These are phyloP conservation scores for Aspergillus sparsus DNA, from an alignment of 495 filamentous ascomycete species.

Conservation along the genomic window DNA sequence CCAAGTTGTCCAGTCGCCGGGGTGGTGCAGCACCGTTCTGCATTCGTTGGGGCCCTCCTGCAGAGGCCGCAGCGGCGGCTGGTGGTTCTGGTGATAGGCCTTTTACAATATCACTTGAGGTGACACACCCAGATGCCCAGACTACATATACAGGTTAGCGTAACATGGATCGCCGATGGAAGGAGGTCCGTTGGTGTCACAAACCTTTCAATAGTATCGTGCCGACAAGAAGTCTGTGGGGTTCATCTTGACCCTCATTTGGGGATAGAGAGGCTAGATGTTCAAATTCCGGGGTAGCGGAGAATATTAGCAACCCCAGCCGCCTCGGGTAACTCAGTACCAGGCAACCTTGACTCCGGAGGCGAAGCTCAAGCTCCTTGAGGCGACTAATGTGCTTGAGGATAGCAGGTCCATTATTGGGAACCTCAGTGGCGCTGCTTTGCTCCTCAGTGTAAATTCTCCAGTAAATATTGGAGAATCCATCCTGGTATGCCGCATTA, in stretches of 20 bases:
- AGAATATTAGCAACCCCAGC: slow-evolving; percentile 48
- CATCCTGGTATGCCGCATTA: slow-evolving; percentile 39
- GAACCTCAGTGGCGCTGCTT: slow-evolving; percentile 38
- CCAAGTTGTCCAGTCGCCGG: slow-evolving; percentile 38
- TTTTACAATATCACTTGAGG: slow-evolving; percentile 41
- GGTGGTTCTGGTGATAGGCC: slow-evolving; percentile 41
- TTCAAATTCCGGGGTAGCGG: slow-evolving; percentile 45
- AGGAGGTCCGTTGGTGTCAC: slow-evolving; percentile 10
- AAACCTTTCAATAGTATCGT: slow-evolving; percentile 44
- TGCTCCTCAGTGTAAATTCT: slow-evolving; percentile 51
- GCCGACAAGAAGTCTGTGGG: slow-evolving; percentile 38
- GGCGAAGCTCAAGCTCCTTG: slow-evolving; percentile 45
- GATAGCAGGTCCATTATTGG: slow-evolving; percentile 45
- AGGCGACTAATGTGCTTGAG: slow-evolving; percentile 49
- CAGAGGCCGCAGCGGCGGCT: slow-evolving; percentile 13
- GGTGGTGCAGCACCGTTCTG: slow-evolving; percentile 30
- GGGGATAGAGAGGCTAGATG: slow-evolving; percentile 34
- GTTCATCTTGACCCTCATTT: slow-evolving; percentile 32
- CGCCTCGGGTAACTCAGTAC: slow-evolving; percentile 46
- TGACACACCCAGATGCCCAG: slow-evolving; percentile 44
- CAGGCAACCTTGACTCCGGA: slow-evolving; percentile 41
- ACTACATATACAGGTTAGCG: slow-evolving; percentile 25
- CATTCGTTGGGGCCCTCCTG: slow-evolving; percentile 31
- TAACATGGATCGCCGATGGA: not conserved
- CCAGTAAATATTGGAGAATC: slow-evolving; percentile 52